A percentile compares a stretch with the other conserved stretches of the same genome.
Conservation (phyloP, 352 stramenopile genomes). For the Lagenidium sp. region DNA sequence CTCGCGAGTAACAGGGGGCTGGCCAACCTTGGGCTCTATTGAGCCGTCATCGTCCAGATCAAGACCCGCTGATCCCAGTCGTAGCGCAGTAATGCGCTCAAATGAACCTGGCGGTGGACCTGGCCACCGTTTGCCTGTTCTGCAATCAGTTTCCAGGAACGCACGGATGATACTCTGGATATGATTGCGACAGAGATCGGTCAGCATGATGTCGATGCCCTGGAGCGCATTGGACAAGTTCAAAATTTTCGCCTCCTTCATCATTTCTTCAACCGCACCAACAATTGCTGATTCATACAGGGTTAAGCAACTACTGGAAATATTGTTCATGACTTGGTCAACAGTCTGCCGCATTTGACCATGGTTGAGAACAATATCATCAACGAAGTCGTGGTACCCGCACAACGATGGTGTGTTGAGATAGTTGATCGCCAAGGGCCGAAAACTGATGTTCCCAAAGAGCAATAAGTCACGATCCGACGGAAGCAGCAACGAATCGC, state of each 20-base stretch:
- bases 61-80: conserved; percentile 3
- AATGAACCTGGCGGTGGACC: conserved; percentile 11
- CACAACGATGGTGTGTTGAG: conserved; percentile 25
- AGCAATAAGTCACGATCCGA: conserved; percentile 20
- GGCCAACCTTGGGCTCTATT: neutral
- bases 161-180: conserved; percentile 43
- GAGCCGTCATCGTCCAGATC: neutral
- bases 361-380: conserved; percentile 43
- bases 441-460: conserved; percentile 20
- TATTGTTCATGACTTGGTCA: conserved; percentile 38
- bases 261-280: conserved; percentile 22
- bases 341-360: conserved; percentile 21
- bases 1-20: conserved; percentile 22
- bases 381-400: conserved; percentile 47
- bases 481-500: conserved; percentile 23
- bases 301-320: conserved; percentile 27
- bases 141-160: conserved; percentile 35
- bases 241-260: conserved; percentile 14
- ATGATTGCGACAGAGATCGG: conserved; percentile 48
- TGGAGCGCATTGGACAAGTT: conserved; percentile 26
- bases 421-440: conserved; percentile 27
- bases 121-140: conserved; percentile 22
- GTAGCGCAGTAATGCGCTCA: conserved; percentile 18
- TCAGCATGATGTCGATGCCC: conserved; percentile 31
- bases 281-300: conserved; percentile 42